phyloP scores from a whole-genome alignment of 2,329 filamentous ascomycete species.

The Rhinocladiella similis region DNA sequence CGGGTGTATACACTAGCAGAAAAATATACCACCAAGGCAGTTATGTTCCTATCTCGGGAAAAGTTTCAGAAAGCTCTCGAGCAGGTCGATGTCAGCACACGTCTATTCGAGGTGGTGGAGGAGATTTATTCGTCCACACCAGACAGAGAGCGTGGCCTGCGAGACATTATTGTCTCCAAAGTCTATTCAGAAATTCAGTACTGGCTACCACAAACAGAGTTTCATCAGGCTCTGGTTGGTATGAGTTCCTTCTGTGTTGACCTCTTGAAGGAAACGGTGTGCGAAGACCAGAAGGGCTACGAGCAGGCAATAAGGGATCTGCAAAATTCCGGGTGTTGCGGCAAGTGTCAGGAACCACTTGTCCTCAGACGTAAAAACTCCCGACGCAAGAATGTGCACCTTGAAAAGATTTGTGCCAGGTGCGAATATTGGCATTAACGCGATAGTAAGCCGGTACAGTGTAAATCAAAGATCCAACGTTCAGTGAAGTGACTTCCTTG shows the following conservation, averaged over 20 bases:
- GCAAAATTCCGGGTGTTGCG: constrained; percentile 3
- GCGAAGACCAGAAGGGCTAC: constrained; percentile 4
- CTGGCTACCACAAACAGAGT: constrained; percentile 6
- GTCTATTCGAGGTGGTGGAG: constrained; percentile 2
- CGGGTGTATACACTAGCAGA: constrained; percentile 4
- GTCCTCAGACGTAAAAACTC: not conserved
- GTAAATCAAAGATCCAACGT: no score
- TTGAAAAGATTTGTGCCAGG: not conserved
- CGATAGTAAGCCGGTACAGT: not conserved
- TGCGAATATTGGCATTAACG: not conserved
- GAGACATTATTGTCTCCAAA: constrained; percentile 5
- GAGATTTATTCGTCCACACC: constrained; percentile 4
- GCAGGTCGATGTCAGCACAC: constrained; percentile 1
- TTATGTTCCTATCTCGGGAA: constrained; percentile 3
- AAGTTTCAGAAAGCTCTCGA: constrained; percentile 3
- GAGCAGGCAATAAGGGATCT: constrained; percentile 6
- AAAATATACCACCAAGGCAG: constrained; percentile 3
- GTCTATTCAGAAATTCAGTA: constrained; percentile 6
- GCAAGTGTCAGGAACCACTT: not conserved
- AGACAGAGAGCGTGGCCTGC: constrained; percentile 2
- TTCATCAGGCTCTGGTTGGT: constrained; percentile 1
- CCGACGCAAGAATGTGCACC: not conserved
- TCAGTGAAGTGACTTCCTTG: no score
- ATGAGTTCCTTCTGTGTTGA: constrained; percentile 4
- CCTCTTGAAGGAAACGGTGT: constrained; percentile 5